Evolutionary conservation across 192 early-diverging fungal genomes (phyloP), one percentile per base, ranked within the genome.

Genomic region (Phycomyces nitens): DNA sequence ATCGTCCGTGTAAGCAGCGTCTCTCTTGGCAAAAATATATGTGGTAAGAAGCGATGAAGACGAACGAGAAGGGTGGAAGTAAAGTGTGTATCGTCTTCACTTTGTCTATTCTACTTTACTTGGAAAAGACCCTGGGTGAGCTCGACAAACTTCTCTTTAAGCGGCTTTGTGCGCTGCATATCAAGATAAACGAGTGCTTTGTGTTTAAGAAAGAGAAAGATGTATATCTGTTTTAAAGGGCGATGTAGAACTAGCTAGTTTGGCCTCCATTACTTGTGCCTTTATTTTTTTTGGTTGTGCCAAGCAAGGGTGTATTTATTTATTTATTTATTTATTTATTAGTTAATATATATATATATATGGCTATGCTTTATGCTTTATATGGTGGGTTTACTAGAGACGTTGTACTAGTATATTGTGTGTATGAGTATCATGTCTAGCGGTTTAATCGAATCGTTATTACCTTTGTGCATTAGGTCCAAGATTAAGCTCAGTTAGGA

Each of bases 141-240:
- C 58, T 77, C 72, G 27, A 82, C 73, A 80, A 82, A 80, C 62
- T 82, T 82, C 60, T 82, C 75, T 70, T 80, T 79, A 22, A 82
- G 74, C 21, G 64, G 58, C 49, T 75, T 77, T 61, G 61, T 73
- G 39, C 62, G 71, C 60, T 72, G 77, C n/a, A 59, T 59, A 59
- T 42, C 34, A 8, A 15, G 22, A 41, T 15, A 23, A 9, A 41
- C 39, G 20, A 49, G 44, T n/a, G 44, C 41, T 43, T 26, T 47
- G 42, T 59, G 26, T 22, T 57, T 57, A 38, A 2, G 5, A 42
- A 57, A 27, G 22, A 47, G 44, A 47, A 47, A 59, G 22, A 44
- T 34, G 29, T 34, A 7, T 34, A 34, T 34, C 2, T 34, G 29
- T 34, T 34, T 34, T 4, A 42, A 57, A 57, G 41, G 41, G 29